phyloP scores from a whole-genome alignment of 108 stramenopile species.

The Nannochloropsis gaditana region DNA sequence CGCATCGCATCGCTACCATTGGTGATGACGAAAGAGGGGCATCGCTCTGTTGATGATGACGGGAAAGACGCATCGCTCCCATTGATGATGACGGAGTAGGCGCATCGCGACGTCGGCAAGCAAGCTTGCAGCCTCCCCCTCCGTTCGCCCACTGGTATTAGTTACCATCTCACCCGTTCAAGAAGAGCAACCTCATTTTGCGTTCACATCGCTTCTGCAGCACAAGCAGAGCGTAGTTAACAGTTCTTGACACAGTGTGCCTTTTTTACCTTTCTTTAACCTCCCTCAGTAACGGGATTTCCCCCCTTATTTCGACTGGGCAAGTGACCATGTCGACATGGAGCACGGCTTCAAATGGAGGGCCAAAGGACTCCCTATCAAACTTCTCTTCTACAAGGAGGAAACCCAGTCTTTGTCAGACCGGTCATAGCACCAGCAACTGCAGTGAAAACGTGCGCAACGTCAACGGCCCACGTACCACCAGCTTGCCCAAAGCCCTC shows the following conservation, averaged over 20 bases:
- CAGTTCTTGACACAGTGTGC: not conserved
- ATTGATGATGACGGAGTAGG: slow-evolving; percentile 10
- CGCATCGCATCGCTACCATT: no score
- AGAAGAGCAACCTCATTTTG: not conserved
- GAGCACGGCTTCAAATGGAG: not conserved
- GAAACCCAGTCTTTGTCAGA: no score
- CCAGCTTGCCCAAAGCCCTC: not conserved
- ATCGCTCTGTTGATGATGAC: no score
- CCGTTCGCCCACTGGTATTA: not conserved
- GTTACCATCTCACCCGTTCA: not conserved
- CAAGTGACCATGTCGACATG: slow-evolving; percentile 1
- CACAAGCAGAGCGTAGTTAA: not conserved
- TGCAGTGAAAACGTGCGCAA: not conserved
- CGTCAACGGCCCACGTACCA: not conserved
- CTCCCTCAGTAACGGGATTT: no score
- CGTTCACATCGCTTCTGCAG: not conserved
- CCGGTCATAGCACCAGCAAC: not conserved
- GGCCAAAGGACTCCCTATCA: not conserved
- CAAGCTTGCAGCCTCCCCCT: not conserved
- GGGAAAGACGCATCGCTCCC: no score
- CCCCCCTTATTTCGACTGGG: no score
- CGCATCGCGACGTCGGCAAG: not conserved
- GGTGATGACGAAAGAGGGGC: no score
- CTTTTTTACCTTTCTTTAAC: not conserved
- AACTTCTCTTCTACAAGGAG: not conserved